Evolutionary conservation across 305 asterid genomes (phyloP).

Genomic region (Solanum aculeatissimum): DNA sequence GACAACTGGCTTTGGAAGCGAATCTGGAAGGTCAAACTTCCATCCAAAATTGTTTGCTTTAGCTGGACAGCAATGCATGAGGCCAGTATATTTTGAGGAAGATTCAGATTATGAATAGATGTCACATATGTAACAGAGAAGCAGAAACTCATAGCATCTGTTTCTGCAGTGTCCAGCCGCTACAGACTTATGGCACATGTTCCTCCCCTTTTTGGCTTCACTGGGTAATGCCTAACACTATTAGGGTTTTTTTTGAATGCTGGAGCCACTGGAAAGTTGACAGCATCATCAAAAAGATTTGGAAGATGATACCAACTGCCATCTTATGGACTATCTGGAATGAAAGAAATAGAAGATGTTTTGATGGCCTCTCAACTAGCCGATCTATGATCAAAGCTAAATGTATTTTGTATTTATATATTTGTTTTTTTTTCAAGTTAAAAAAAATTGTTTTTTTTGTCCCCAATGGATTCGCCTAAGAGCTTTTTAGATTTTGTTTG

Average conservation of each 20-base stretch:
- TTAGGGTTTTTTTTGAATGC: background rate
- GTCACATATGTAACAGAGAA: background rate
- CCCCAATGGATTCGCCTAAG: background rate
- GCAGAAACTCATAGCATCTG: background rate
- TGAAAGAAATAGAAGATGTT: background rate
- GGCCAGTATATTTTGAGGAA: background rate
- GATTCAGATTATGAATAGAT: background rate
- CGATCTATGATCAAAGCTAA: background rate
- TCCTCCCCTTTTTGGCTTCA: background rate
- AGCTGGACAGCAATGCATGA: background rate
- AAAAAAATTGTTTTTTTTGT: no score
- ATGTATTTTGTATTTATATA: background rate
- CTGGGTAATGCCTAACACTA: background rate
- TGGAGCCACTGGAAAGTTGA: background rate
- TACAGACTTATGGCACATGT: background rate
- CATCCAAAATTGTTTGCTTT: background rate
- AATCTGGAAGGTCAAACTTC: background rate
- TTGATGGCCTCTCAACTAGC: background rate
- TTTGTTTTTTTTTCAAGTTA: background rate
- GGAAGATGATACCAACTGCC: background rate
- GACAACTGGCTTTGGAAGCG: background rate
- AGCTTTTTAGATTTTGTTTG: background rate
- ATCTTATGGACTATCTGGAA: background rate
- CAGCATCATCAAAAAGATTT: background rate
- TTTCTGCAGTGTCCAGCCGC: background rate